Base-by-base conservation (phyloP, 1,284 basidiomycete species). In the Sanghuangporus baumii region DNA sequence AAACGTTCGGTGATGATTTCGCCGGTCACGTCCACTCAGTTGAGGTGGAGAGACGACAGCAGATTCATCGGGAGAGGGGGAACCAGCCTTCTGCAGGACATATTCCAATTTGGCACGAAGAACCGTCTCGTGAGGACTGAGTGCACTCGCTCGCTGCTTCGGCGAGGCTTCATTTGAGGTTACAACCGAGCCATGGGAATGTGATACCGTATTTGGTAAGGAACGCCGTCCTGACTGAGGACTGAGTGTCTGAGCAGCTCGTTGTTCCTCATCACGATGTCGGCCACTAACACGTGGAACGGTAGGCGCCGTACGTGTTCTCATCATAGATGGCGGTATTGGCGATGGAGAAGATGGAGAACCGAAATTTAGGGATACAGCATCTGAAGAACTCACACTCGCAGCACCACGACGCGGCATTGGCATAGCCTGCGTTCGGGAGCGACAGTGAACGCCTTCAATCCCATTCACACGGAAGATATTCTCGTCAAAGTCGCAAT, bases 81-180 rank as follows among this genome's bases (percentile, higher is more conserved):
- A 61, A 66, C 60, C 65, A 0, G 68, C 70, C 63, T 73, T 73
- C 37, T 86, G 70, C 34, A 65, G 56, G 41, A 85, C 81, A 9
- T 78, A 73, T 70, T 86, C 84, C n/a, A 86, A 72, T 31, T 80
- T 75, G 51, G 75, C 79, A n/a, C 79, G 75, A 31, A 86, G 74
- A 6, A 81, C 84, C 47, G 79, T 80, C 67, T 81, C 82, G 56
- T 86, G 83, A 0, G 84, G 81, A 11, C 83, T 79, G 63, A 72
- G 40, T 18, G 61, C 47, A 40, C 61, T 57, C 36, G 40, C 12
- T 38, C 58, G 52, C 36, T 50, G 66, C 26, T 59, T 62, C 43
- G 62, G 57, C 26, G 65, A 57, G 34, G 59, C 37, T 20, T 60
- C 55, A 54, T 38, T 58, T 46, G 65, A 58, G n/a, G 48, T 23